A percentile compares a stretch with the other conserved stretches of the same genome.
phyloP scores from a whole-genome alignment of 441 rosid species.

The Geranium incanum region DNA sequence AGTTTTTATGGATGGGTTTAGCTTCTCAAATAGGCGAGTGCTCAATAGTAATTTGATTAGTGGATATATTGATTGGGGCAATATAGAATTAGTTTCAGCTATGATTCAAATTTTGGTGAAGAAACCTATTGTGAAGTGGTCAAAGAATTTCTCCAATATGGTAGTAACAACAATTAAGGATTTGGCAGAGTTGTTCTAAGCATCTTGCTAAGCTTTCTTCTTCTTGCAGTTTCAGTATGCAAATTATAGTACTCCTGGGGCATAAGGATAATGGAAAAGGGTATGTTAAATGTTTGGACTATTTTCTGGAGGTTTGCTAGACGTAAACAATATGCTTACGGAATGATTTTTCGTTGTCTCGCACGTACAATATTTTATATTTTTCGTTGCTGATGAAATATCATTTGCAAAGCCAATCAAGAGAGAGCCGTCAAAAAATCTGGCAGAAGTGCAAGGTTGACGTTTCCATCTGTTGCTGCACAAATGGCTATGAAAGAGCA shows the following conservation, averaged over 20 bases:
- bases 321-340: conserved; percentile 28
- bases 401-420: too few species aligned
- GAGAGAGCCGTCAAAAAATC: conserved; percentile 13
- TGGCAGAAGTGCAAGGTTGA: conserved; percentile 62
- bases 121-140: conserved; percentile 60
- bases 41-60: conserved; percentile 53
- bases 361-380: background rate
- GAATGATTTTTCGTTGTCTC: conserved; percentile 15
- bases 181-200: conserved; percentile 40
- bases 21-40: conserved; percentile 36
- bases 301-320: conserved; percentile 54
- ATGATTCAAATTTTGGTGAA: conserved; percentile 35
- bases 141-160: conserved; percentile 56
- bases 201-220: background rate
- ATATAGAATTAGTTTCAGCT: conserved; percentile 47
- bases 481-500: background rate
- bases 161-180: conserved; percentile 34
- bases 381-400: too few species aligned
- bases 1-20: conserved; percentile 46
- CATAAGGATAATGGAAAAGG: conserved; percentile 47
- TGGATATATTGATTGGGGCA: conserved; percentile 55
- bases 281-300: conserved; percentile 63
- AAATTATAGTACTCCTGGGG: conserved; percentile 31
- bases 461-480: background rate
- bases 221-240: conserved; percentile 55